phyloP scores from a whole-genome alignment of 805 yeast genomes.

The Spathaspora girioi region DNA sequence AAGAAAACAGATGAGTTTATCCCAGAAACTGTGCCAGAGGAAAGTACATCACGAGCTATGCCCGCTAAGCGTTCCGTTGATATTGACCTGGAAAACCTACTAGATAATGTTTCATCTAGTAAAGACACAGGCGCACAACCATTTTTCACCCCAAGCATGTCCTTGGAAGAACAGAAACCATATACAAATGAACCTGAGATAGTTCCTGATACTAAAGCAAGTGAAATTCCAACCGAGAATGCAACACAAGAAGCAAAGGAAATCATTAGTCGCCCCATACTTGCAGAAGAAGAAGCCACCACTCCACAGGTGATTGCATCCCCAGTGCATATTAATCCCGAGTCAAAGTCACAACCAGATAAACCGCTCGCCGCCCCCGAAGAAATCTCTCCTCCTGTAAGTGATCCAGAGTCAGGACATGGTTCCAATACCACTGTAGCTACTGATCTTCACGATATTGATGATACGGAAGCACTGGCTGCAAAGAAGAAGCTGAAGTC shows the following conservation, averaged over 20 bases:
- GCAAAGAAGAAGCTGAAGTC: slow-evolving; percentile 1
- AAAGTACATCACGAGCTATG: too few relatives aligned
- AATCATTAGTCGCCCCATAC: too few relatives aligned
- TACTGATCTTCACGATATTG: not conserved
- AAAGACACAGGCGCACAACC: not conserved
- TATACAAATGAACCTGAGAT: not conserved
- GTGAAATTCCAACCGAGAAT: not conserved
- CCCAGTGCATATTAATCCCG: not conserved
- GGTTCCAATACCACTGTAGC: slow-evolving; percentile 1
- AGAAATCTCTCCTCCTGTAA: slow-evolving; percentile 1
- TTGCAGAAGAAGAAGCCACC: too few relatives aligned
- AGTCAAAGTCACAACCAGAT: not conserved
- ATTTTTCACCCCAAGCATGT: not conserved
- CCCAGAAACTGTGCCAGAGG: not conserved
- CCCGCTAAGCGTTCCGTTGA: not conserved
- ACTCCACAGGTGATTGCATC: not conserved
- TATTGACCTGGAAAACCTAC: not conserved
- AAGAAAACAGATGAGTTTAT: too few relatives aligned
- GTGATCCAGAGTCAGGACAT: not conserved
- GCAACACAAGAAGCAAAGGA: not conserved
- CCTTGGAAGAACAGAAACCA: not conserved
- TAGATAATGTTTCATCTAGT: not conserved
- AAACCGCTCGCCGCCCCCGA: not conserved
- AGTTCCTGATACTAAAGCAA: not conserved
- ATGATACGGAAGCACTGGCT: not conserved